Evolutionary conservation across 345 rosid species (phyloP).

Genomic region (Noccaea bulbosa): DNA sequence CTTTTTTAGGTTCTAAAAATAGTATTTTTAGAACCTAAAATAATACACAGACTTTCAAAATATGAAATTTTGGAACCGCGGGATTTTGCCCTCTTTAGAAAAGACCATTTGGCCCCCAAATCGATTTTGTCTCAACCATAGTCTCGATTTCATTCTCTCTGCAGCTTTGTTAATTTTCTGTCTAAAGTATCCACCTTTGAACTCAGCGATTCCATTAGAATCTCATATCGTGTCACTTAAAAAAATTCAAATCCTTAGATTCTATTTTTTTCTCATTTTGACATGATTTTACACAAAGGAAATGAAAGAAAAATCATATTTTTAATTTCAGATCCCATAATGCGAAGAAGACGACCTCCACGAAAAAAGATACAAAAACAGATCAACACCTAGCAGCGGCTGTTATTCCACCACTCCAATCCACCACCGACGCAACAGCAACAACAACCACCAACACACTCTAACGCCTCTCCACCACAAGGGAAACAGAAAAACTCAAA

Average conservation of each 20-base stretch:
- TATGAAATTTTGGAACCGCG: too few relatives aligned
- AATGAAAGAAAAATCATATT: not conserved
- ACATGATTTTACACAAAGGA: not conserved
- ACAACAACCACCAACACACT: conserved; percentile 50
- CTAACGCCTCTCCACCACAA: conserved; percentile 69
- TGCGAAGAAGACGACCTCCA: conserved; percentile 58
- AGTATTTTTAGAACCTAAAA: too few relatives aligned
- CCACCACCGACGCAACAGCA: conserved; percentile 56
- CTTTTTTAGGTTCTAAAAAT: too few relatives aligned
- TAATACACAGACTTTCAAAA: too few relatives aligned
- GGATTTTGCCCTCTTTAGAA: too few relatives aligned
- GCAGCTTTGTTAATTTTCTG: conserved; percentile 17
- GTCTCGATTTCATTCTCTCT: too few relatives aligned
- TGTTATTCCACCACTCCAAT: conserved; percentile 47
- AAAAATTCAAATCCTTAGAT: not conserved
- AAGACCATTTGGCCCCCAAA: too few relatives aligned
- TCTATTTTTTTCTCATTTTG: not conserved
- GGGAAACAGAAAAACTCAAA: conserved; percentile 46
- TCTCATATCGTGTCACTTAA: conserved; percentile 8
- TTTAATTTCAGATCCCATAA: conserved; percentile 74
- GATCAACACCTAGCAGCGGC: conserved; percentile 46
- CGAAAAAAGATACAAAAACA: conserved; percentile 44
- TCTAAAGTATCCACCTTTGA: conserved; percentile 31
- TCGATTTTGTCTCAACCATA: too few relatives aligned
- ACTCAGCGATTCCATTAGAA: conserved; percentile 29